Conservation (phyloP, 179 eudicot genomes). For the Spergularia azorica region DNA sequence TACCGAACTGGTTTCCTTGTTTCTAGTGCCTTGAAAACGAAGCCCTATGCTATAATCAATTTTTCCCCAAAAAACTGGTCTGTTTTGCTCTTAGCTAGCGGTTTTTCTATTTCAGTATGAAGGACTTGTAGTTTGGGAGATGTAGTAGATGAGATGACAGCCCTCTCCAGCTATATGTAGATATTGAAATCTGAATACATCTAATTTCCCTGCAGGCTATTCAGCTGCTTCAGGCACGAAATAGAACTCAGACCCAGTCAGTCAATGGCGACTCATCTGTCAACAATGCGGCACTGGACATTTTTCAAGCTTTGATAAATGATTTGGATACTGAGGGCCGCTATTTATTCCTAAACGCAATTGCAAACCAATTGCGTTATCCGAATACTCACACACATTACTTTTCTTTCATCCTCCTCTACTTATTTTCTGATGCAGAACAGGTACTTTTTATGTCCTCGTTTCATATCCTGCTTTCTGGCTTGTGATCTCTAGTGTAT, state of each 20-base stretch:
- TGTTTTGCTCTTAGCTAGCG: no score
- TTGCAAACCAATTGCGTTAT: slow-evolving; percentile 92
- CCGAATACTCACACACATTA: slow-evolving; percentile 96
- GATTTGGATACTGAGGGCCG: slow-evolving; percentile 96
- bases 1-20: no score
- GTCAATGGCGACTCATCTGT: slow-evolving; percentile 48
- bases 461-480: neutral
- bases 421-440: slow-evolving; percentile 72
- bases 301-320: slow-evolving; percentile 73
- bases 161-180: neutral
- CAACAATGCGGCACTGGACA: slow-evolving; percentile 68
- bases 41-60: no score
- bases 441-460: slow-evolving; percentile 50
- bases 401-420: slow-evolving; percentile 89
- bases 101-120: neutral
- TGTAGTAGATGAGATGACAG: neutral
- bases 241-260: slow-evolving; percentile 59
- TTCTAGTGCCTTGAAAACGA: no score
- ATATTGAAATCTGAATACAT: neutral
- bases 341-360: slow-evolving; percentile 83
- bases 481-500: neutral
- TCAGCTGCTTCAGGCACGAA: slow-evolving; percentile 78
- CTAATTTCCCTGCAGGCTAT: slow-evolving; percentile 57
- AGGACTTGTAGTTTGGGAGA: neutral
- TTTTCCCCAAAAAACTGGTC: no score